phyloP scores from a whole-genome alignment of 345 rosid species.

The Dipteronia dyeriana region DNA sequence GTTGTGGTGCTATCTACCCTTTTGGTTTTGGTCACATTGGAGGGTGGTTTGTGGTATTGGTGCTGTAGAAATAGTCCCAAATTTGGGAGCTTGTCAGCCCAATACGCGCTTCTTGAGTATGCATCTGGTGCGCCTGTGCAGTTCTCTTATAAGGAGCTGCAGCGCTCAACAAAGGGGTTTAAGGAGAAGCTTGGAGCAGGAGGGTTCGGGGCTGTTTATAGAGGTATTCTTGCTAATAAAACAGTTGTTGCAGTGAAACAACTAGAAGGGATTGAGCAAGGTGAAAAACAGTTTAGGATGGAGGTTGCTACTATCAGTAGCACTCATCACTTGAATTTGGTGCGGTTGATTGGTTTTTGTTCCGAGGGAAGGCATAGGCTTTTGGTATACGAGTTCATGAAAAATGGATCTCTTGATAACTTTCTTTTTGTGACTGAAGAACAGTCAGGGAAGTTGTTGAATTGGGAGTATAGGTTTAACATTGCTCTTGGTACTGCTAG shows the following conservation, averaged over 20 bases:
- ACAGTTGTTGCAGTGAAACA: conserved; percentile 53
- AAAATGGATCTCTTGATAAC: conserved; percentile 54
- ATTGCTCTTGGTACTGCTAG: conserved; percentile 55
- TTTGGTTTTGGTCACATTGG: conserved; percentile 40
- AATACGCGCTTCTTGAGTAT: conserved; percentile 63
- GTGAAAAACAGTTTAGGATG: conserved; percentile 53
- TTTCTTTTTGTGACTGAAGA: conserved; percentile 42
- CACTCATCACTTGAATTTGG: conserved; percentile 67
- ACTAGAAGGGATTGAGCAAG: conserved; percentile 49
- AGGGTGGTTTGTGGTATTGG: conserved; percentile 62
- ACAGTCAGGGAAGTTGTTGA: conserved; percentile 34
- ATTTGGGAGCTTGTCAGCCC: conserved; percentile 48
- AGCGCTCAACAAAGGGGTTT: conserved; percentile 49
- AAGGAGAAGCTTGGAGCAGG: conserved; percentile 56
- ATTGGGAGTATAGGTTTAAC: conserved; percentile 47
- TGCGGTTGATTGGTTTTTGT: conserved; percentile 63
- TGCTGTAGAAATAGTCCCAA: conserved; percentile 46
- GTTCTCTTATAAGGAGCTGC: conserved; percentile 52
- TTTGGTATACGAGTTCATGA: conserved; percentile 61
- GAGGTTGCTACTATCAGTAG: conserved; percentile 62
- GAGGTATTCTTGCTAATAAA: conserved; percentile 47
- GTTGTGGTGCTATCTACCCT: conserved; percentile 45
- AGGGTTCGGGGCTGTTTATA: conserved; percentile 58
- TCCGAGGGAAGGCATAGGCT: conserved; percentile 53
- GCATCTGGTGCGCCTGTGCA: conserved; percentile 61